Percentiles rank a stretch among this genome's conserved stretches.
Conservation (phyloP, 805 yeast genomes). For the Lipomyces orientalis region DNA sequence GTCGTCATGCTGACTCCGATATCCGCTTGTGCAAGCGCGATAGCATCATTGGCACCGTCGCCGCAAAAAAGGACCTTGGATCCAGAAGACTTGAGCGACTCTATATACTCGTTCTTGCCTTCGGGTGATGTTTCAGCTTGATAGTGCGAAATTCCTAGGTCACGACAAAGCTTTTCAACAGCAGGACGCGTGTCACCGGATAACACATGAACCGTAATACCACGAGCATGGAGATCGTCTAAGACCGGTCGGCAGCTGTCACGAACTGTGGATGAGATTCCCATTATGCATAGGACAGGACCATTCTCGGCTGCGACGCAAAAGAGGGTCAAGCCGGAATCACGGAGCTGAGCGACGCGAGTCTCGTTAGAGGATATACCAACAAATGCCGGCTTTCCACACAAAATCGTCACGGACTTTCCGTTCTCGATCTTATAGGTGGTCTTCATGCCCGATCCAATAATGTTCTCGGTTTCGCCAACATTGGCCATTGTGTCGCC, state of each 20-base stretch:
- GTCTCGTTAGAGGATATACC: constrained; percentile 5
- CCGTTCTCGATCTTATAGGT: constrained; percentile 4
- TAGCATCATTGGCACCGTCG: constrained; percentile 92
- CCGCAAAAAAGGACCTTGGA: constrained; percentile 79
- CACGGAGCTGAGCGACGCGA: constrained; percentile 5
- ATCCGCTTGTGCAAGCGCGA: constrained; percentile 87
- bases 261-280: constrained; percentile 21
- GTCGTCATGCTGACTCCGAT: constrained; percentile 60
- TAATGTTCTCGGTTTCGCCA: constrained; percentile 19
- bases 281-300: constrained; percentile 17
- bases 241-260: not conserved
- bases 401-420: not conserved
- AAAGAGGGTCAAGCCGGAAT: constrained; percentile 17
- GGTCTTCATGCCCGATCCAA: constrained; percentile 24
- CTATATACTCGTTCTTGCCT: constrained; percentile 25
- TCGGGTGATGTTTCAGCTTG: constrained; percentile 27
- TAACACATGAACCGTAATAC: constrained; percentile 24
- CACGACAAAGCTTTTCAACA: constrained; percentile 15
- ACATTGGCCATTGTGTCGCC: constrained; percentile 1
- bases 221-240: not conserved
- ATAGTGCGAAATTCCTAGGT: constrained; percentile 20
- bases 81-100: constrained; percentile 5
- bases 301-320: constrained; percentile 18
- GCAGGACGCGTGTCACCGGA: constrained; percentile 25
- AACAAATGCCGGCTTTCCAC: constrained; percentile 21